A percentile compares a stretch with the other conserved stretches of the same genome.
Conservation (phyloP, 306 rosid genomes). For the Fagus crenata region DNA sequence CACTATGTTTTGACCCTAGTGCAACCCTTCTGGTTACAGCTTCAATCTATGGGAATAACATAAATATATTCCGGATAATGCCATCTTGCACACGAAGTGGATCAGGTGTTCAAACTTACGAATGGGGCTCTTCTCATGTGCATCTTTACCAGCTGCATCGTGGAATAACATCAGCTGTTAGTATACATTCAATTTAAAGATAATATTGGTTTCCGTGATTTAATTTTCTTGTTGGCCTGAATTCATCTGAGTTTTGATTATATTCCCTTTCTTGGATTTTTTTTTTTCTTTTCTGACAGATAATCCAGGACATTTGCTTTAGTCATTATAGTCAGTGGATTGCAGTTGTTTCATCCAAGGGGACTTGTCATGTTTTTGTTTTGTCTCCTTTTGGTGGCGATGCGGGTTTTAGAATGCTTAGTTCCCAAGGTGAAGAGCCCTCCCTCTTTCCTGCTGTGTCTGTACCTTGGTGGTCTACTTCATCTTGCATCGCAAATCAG, state of each 20-base stretch:
- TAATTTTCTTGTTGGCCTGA: slow-evolving; percentile 12
- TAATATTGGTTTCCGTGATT: slow-evolving; percentile 23
- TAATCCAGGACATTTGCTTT: slow-evolving; percentile 92
- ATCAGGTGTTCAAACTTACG: slow-evolving; percentile 50
- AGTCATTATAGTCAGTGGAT: slow-evolving; percentile 89
- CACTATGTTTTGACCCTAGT: slow-evolving; percentile 86
- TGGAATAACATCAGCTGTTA: slow-evolving; percentile 90
- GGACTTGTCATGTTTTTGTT: slow-evolving; percentile 83
- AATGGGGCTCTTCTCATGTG: slow-evolving; percentile 73
- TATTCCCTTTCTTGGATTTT: slow-evolving; percentile 17
- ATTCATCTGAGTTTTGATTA: slow-evolving; percentile 2
- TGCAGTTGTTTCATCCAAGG: slow-evolving; percentile 87
- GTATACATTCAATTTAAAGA: slow-evolving; percentile 40
- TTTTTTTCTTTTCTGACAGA: slow-evolving; percentile 43
- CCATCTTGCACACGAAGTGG: slow-evolving; percentile 59
- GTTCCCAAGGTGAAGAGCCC: slow-evolving; percentile 65
- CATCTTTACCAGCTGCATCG: slow-evolving; percentile 91
- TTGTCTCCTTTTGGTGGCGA: slow-evolving; percentile 92
- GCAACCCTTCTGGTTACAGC: slow-evolving; percentile 93
- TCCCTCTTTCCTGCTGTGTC: slow-evolving; percentile 63
- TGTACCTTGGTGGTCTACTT: slow-evolving; percentile 84
- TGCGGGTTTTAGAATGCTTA: slow-evolving; percentile 62
- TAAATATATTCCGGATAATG: slow-evolving; percentile 86
- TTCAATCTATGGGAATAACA: slow-evolving; percentile 76
- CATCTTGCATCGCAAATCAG: slow-evolving; percentile 49